Base-by-base conservation (phyloP, 257 asterid genomes). In the Plectranthus barbatus region DNA sequence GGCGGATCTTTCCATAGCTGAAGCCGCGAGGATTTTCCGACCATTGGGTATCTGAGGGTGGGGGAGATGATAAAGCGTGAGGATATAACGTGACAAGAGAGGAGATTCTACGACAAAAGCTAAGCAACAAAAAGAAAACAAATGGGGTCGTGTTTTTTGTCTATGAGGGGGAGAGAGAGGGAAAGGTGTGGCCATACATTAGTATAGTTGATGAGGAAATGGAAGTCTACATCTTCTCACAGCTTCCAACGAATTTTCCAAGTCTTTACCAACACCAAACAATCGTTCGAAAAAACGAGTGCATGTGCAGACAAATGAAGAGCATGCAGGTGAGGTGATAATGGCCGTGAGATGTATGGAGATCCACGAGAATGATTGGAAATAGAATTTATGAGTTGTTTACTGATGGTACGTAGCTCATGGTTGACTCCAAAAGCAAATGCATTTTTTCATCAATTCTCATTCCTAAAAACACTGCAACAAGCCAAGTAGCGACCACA, bases 61-160 rank as follows among this genome's bases (percentile, higher is more conserved):
- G 60, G 40, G 45, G 60, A 45, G 72, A 59, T 9, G 19, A 6
- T 36, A 13, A 15, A 45, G 74, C 74, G 53, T 37, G 58, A 72
- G 76, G 80, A 40, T 41, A 21, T 21, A 79, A 76, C 73, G 58
- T 31, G 67, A 72, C 68, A 26, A 44, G 36, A 29, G 63, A 52
- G 61, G 48, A 77, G 79, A 82, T 87, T 87, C 95, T 68, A n/a
- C 39, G 83, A 83, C 90, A 84, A 87, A 67, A 13, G 84, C 86
- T 77, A 87, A 46, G 75, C 64, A 79, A 84, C 93, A 87, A 87
- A n/a, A 84, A 66, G 82, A 79, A 79, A 77, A 64, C 51, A 56
- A 34, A 39, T 41, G 57, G 86, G 79, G 75, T 65, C 82, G 60
- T 74, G 59, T 45, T 56, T 34, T 12, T 71, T 34, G 49, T 72